Evolutionary conservation across 331 rosid genomes (phyloP), one percentile per base, ranked within the genome.

Genomic region (Spiraea crenata): DNA sequence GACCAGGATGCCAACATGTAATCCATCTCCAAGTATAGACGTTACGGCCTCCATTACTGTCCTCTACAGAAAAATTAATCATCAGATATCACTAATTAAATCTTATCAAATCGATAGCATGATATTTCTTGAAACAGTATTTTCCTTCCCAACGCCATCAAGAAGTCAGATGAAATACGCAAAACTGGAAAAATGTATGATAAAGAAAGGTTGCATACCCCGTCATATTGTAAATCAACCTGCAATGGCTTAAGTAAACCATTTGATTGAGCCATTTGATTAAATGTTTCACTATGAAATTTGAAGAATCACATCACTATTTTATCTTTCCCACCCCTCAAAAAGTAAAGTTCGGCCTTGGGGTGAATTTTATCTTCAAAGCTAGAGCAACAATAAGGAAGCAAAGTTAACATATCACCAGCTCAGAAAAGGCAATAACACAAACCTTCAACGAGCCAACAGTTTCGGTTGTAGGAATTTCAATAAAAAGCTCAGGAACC

Each of bases 1-100:
- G 47, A 87, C 84, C 47, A 89, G 80, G 51, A 92, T 87, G 34
- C 96, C 95, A 7, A 92, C 92, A 58, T 78, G 95, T 38, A 92
- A 79, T 73, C 91, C 98, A 42, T 88, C 95, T 78, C 90, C 90
- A 8, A 89, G 90, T 54, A 92, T 79, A 65, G 91, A 46, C 8
- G 91, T 85, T 80, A 89, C 84, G 7, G 98, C 92, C 77, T 92
- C 96, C 88, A 88, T 85, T 13, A 92, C 92, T 46, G 83, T 70
- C 69, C 87, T 89, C 96, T 92, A 75, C 61, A 70, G 65, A 76
- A 75, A 69, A 42, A 42, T 38, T 37, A 51, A 17, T 48, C 0
- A 48, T 52, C 46, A 78, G 17, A 35, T 19, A 46, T 59, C 62
- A 49, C 54, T 57, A 55, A 39, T 35, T 48, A 74, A 42, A 67